phyloP scores from a whole-genome alignment of 2,329 filamentous ascomycete species.

The Pseudogymnoascus sp. region DNA sequence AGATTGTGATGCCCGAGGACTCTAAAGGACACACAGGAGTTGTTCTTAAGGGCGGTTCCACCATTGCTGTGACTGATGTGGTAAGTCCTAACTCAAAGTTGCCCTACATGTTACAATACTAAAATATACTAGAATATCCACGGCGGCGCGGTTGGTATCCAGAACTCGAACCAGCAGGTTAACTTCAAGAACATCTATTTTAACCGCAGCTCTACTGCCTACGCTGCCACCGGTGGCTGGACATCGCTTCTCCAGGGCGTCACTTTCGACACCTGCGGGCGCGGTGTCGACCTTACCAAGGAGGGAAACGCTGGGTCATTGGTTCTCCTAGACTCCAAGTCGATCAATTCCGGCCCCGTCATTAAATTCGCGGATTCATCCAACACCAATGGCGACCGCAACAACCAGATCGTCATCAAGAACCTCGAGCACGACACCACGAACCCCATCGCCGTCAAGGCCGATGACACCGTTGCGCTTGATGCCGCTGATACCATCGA shows the following conservation, averaged over 20 bases:
- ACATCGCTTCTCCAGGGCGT: constrained; percentile 6
- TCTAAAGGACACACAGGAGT: constrained; percentile 29
- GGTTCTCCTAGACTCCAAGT: constrained; percentile 4
- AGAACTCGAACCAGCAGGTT: constrained; percentile 58
- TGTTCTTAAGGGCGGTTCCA: constrained; percentile 24
- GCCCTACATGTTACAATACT: neutral
- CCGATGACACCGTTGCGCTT: constrained; percentile 17
- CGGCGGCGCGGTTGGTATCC: constrained; percentile 40
- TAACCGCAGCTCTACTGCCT: neutral
- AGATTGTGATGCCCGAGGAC: constrained; percentile 29
- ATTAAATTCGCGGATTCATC: constrained; percentile 4
- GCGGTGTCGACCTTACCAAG: constrained; percentile 19
- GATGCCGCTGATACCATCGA: constrained; percentile 17
- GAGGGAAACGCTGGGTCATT: neutral
- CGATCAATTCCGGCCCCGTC: neutral
- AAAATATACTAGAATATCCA: constrained; percentile 22
- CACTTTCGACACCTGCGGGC: constrained; percentile 21
- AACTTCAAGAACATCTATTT: constrained; percentile 3
- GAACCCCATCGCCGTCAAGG: neutral
- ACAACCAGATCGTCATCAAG: constrained; percentile 1
- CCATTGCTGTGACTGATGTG: constrained; percentile 15
- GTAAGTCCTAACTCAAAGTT: neutral
- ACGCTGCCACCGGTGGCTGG: neutral
- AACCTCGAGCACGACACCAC: neutral
- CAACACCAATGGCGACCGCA: neutral